Evolutionary conservation across 805 yeast genomes (phyloP).

Genomic region (Suhomyces xylopsoci): DNA sequence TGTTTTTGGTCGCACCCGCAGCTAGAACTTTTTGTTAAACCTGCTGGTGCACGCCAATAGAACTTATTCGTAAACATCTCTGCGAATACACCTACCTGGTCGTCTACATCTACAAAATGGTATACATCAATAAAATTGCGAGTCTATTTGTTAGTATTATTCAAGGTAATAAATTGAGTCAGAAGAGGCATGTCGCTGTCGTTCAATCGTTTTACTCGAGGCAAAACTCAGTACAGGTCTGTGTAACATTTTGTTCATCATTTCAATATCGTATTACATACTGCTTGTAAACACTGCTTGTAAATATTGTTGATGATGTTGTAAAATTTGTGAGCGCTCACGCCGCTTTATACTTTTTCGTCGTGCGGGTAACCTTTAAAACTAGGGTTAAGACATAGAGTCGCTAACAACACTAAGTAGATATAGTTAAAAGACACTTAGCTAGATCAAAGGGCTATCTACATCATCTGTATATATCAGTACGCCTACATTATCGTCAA

Average conservation of each 20-base stretch:
- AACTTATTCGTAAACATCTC: no score
- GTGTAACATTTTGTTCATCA: slow-evolving; percentile 44
- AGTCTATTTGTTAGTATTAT: background rate
- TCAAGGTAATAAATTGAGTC: slow-evolving; percentile 1
- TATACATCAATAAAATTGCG: no score
- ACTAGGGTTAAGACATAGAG: no score
- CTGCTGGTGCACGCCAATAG: no score
- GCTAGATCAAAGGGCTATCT: background rate
- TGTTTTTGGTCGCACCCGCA: no score
- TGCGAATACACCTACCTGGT: background rate
- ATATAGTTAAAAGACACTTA: no score
- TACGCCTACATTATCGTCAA: no score
- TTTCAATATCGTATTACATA: slow-evolving; percentile 5
- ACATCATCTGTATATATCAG: no score
- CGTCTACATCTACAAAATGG: background rate
- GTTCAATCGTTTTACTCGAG: slow-evolving; percentile 11
- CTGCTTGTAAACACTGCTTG: no score
- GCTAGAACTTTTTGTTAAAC: no score
- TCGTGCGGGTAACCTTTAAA: background rate
- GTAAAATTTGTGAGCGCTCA: background rate
- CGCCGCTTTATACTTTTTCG: background rate
- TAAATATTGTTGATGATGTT: background rate
- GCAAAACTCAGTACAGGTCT: slow-evolving; percentile 55
- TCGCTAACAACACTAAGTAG: no score
- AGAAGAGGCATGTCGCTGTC: slow-evolving; percentile 19